Conservation (phyloP, 2,329 filamentous ascomycete genomes). For the Blastomyces gilchristii region DNA sequence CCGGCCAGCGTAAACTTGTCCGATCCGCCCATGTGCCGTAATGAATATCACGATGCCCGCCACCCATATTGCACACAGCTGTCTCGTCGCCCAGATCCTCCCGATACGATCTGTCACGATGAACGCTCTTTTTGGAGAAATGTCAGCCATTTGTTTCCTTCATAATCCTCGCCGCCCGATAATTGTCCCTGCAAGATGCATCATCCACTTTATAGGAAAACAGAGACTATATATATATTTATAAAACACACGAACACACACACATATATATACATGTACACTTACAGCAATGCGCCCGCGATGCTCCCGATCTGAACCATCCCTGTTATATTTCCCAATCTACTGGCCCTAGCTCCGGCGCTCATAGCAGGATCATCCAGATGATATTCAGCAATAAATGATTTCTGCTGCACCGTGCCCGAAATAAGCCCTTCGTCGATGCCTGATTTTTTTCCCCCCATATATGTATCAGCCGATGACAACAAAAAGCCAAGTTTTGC, state of each 20-base stretch:
- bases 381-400: slow-evolving; percentile 52
- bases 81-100: slow-evolving; percentile 31
- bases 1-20: slow-evolving; percentile 36
- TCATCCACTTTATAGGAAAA: not conserved
- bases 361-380: slow-evolving; percentile 42
- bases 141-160: not conserved
- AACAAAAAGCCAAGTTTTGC: not conserved
- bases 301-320: slow-evolving; percentile 77
- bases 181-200: not conserved
- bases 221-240: not conserved
- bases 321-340: slow-evolving; percentile 64
- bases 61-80: slow-evolving; percentile 36
- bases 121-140: slow-evolving; percentile 35
- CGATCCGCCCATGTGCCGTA: slow-evolving; percentile 28
- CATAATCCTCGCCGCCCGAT: not conserved
- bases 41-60: slow-evolving; percentile 37
- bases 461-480: not conserved
- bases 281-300: slow-evolving; percentile 53
- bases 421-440: slow-evolving; percentile 73
- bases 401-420: slow-evolving; percentile 57
- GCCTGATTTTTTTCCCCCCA: not conserved
- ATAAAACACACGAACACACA: no score
- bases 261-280: no score
- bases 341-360: slow-evolving; percentile 49
- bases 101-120: slow-evolving; percentile 41